A percentile compares a stretch with the other conserved stretches of the same genome.
phyloP scores from a whole-genome alignment of 371 early-diverging fungal genomes.

The Mortierella sp. region DNA sequence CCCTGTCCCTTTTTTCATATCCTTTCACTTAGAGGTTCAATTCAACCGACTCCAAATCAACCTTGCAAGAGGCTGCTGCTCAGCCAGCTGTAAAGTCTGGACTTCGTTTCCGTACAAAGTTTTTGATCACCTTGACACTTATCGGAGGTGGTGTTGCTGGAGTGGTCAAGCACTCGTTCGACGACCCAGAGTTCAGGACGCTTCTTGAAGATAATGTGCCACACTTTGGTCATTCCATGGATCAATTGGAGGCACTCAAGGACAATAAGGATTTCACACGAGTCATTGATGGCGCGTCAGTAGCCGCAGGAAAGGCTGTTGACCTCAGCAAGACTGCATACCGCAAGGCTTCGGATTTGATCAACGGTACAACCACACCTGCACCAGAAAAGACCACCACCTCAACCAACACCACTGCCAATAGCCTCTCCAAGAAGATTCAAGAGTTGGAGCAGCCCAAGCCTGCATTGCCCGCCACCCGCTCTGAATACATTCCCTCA shows the following conservation, averaged over 20 bases:
- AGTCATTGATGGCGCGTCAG: conserved; percentile 19
- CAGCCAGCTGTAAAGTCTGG: conserved; percentile 35
- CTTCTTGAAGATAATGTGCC: conserved; percentile 53
- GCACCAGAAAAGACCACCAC: conserved; percentile 40
- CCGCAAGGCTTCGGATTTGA: conserved; percentile 39
- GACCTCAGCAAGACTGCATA: conserved; percentile 54
- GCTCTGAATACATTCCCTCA: conserved; percentile 47
- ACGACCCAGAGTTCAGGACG: conserved; percentile 43
- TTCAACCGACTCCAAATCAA: conserved; percentile 40
- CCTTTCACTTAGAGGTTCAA: conserved; percentile 36
- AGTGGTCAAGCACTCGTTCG: conserved; percentile 54
- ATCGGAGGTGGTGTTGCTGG: conserved; percentile 51
- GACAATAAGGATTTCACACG: conserved; percentile 51
- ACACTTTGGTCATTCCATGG: conserved; percentile 47
- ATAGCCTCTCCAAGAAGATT: conserved; percentile 45
- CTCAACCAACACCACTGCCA: conserved; percentile 1
- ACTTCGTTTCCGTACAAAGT: conserved; percentile 57
- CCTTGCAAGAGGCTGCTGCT: conserved; percentile 35
- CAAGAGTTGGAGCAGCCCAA: conserved; percentile 53
- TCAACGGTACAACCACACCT: conserved; percentile 56
- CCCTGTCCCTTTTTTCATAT: neutral
- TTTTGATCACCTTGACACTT: conserved; percentile 47
- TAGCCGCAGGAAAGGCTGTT: conserved; percentile 33
- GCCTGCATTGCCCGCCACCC: conserved; percentile 44
- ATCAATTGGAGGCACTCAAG: conserved; percentile 48